Conservation (phyloP, 345 rosid species). For the Brassica incana region DNA sequence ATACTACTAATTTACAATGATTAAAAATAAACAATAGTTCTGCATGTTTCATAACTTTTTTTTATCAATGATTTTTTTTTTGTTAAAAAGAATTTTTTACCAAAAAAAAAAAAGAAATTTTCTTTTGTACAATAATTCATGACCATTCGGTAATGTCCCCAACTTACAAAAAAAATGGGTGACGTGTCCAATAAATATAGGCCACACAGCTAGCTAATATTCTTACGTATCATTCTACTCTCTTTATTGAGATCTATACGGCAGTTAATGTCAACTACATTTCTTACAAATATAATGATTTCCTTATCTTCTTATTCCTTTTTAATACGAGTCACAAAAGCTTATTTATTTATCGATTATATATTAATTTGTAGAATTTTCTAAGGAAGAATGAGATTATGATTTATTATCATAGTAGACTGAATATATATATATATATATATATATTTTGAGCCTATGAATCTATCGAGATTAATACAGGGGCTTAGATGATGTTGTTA, state of each 20-base stretch:
- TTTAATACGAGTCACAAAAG: not conserved
- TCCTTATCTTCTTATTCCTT: not conserved
- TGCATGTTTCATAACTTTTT: not conserved
- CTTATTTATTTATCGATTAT: not conserved
- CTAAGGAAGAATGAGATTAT: not conserved
- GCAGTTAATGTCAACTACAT: constrained; percentile 26
- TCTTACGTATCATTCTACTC: constrained; percentile 18
- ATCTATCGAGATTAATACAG: too few species aligned
- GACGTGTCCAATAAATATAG: constrained; percentile 22
- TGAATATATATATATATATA: not conserved
- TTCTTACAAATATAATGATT: not conserved
- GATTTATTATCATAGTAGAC: not conserved
- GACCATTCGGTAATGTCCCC: not conserved
- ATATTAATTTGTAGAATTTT: not conserved
- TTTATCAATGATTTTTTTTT: too few species aligned
- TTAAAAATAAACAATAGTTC: not conserved
- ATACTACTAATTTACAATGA: not conserved
- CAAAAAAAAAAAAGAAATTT: not conserved
- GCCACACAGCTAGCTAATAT: constrained; percentile 11
- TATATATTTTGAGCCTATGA: too few species aligned
- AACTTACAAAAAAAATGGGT: constrained; percentile 1
- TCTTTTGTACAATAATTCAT: not conserved
- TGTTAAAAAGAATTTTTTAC: not conserved
- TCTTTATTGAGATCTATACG: not conserved
- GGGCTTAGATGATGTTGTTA: not conserved